Percentiles rank a stretch among this genome's conserved stretches.
These are phyloP conservation scores for Alternaria brassicae DNA, from an alignment of 2,329 filamentous ascomycete species.

Conservation along the genomic window DNA sequence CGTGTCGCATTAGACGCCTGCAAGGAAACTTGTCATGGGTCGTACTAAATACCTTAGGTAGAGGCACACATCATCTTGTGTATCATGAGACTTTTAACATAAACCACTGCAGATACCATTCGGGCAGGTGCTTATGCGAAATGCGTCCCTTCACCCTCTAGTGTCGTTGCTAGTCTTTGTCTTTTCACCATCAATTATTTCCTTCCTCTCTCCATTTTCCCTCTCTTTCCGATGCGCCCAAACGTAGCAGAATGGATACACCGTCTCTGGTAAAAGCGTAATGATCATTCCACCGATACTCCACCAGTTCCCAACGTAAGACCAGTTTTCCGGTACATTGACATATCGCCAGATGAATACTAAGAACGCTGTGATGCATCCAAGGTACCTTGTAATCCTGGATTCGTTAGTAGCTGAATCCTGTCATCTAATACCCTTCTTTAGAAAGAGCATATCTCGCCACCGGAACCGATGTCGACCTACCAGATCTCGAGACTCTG, in stretches of 20 bases:
- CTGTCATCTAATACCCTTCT: background rate
- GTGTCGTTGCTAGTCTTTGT: background rate
- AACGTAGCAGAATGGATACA: constrained; percentile 51
- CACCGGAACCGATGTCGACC: constrained; percentile 9
- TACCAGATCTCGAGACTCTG: constrained; percentile 53
- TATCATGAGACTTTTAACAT: background rate
- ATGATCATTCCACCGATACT: constrained; percentile 46
- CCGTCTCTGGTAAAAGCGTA: constrained; percentile 50
- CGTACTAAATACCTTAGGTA: background rate
- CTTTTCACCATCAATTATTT: constrained; percentile 1
- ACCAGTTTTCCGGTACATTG: constrained; percentile 51
- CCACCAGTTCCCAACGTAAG: constrained; percentile 46
- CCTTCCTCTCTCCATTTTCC: constrained; percentile 16
- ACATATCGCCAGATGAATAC: constrained; percentile 52
- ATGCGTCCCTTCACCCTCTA: background rate
- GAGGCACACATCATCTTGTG: background rate
- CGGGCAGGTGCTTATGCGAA: background rate
- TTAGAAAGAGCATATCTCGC: background rate
- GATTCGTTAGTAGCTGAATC: background rate
- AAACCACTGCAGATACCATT: background rate
- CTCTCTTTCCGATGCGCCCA: constrained; percentile 38
- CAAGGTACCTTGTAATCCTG: constrained; percentile 51
- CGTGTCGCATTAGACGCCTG: no score
- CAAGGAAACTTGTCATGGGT: background rate
- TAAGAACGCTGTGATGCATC: constrained; percentile 49